Conservation (phyloP, 306 rosid species). For the Glycyrrhiza uralensis region DNA sequence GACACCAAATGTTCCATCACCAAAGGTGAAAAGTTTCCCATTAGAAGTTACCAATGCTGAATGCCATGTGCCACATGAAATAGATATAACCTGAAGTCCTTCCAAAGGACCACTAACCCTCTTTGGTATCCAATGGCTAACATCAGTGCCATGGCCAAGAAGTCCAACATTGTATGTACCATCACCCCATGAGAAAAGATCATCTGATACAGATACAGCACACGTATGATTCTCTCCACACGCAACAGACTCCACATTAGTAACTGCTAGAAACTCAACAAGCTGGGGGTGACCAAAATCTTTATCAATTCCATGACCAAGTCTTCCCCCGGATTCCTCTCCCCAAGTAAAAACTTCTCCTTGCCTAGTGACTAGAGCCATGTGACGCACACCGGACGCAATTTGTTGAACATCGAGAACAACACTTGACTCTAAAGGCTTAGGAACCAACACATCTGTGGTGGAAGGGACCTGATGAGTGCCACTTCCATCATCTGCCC, state of each 20-base stretch:
- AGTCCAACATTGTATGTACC: constrained; percentile 79
- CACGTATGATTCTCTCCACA: constrained; percentile 97
- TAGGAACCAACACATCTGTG: constrained; percentile 69
- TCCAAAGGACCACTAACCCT: constrained; percentile 75
- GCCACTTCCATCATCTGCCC: constrained; percentile 61
- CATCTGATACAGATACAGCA: constrained; percentile 71
- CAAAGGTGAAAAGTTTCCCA: constrained; percentile 92
- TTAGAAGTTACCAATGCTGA: constrained; percentile 82
- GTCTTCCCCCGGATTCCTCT: constrained; percentile 91
- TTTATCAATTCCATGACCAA: constrained; percentile 84
- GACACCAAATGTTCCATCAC: constrained; percentile 94
- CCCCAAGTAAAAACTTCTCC: constrained; percentile 99
- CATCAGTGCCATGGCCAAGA: constrained; percentile 89
- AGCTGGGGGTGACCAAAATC: constrained; percentile 68
- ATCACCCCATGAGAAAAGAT: constrained; percentile 92
- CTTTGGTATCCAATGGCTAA: constrained; percentile 92
- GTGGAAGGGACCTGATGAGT: constrained; percentile 45
- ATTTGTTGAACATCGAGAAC: constrained; percentile 96
- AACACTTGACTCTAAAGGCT: constrained; percentile 75
- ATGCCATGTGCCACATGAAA: constrained; percentile 99
- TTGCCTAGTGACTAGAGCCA: constrained; percentile 91
- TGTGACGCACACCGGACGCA: constrained; percentile 76
- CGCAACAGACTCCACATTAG: constrained; percentile 66
- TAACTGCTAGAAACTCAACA: constrained; percentile 71
- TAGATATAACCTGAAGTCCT: constrained; percentile 84